phyloP scores from a whole-genome alignment of 2,329 filamentous ascomycete species.

The Cladophialophora psammophila region DNA sequence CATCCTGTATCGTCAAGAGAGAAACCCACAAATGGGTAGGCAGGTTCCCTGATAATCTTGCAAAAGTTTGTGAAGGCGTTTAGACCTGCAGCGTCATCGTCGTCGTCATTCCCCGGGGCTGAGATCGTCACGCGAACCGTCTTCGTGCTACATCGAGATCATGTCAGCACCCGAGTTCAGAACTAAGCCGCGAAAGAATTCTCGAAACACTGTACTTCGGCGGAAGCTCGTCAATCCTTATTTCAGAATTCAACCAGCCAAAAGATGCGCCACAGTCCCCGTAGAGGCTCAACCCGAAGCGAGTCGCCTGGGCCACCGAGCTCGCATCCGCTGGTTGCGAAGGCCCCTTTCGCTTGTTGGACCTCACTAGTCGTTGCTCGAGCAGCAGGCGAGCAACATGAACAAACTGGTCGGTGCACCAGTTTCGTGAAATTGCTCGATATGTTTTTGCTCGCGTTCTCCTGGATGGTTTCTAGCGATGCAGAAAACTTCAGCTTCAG shows the following conservation, averaged over 20 bases:
- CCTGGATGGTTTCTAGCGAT: neutral
- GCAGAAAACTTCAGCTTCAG: neutral
- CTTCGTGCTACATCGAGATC: neutral
- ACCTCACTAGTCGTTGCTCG: neutral
- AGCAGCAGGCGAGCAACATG: neutral
- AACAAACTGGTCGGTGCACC: neutral
- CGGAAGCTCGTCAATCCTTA: neutral
- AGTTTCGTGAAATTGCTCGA: neutral
- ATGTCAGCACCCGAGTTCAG: neutral
- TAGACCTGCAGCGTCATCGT: neutral
- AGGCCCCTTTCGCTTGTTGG: neutral
- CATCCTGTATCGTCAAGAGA: neutral
- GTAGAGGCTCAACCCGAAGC: neutral
- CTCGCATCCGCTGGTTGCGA: neutral
- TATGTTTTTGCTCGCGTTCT: conserved; percentile 1
- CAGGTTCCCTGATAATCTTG: neutral
- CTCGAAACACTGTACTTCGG: neutral
- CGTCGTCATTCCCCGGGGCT: neutral
- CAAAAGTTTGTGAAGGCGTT: neutral
- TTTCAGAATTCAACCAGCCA: neutral
- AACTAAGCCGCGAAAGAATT: neutral
- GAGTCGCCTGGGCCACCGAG: neutral
- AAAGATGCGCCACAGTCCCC: neutral
- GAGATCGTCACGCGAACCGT: neutral
- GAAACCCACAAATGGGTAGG: neutral